These are phyloP conservation scores for Spinellus fusiger DNA, from an alignment of 192 early-diverging fungal species.

Conservation along the genomic window DNA sequence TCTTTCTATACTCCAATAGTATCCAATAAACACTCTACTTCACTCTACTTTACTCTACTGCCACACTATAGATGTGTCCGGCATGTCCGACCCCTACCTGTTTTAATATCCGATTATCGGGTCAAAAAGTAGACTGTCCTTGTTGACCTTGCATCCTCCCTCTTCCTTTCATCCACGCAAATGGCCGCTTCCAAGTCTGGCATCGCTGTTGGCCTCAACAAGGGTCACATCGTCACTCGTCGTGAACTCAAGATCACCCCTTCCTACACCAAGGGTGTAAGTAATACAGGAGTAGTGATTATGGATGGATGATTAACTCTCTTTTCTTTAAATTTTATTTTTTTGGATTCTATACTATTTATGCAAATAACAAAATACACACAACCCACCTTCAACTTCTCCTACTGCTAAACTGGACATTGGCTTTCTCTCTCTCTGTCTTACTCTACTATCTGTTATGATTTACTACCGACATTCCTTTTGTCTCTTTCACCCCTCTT, in stretches of 20 bases:
- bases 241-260: constrained; percentile 66
- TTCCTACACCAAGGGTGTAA: constrained; percentile 78
- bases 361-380: too few relatives aligned
- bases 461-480: background rate
- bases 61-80: too few relatives aligned
- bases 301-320: too few relatives aligned
- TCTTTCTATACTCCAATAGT: background rate
- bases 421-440: background rate
- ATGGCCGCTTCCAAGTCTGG: constrained; percentile 68
- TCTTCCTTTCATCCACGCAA: constrained; percentile 19
- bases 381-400: background rate
- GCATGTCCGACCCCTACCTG: too few relatives aligned
- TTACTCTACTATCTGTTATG: background rate
- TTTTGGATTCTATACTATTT: too few relatives aligned
- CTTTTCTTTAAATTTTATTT: too few relatives aligned
- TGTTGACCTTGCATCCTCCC: constrained; percentile 1
- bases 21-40: too few relatives aligned
- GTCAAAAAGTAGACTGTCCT: too few relatives aligned
- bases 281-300: too few relatives aligned
- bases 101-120: too few relatives aligned
- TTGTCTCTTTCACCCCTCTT: constrained; percentile 4
- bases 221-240: constrained; percentile 85
- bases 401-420: too few relatives aligned
- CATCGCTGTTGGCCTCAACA: constrained; percentile 86
- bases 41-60: too few relatives aligned